Conservation (phyloP, 108 stramenopile genomes). For the Cyclostephanos tholiformis region DNA sequence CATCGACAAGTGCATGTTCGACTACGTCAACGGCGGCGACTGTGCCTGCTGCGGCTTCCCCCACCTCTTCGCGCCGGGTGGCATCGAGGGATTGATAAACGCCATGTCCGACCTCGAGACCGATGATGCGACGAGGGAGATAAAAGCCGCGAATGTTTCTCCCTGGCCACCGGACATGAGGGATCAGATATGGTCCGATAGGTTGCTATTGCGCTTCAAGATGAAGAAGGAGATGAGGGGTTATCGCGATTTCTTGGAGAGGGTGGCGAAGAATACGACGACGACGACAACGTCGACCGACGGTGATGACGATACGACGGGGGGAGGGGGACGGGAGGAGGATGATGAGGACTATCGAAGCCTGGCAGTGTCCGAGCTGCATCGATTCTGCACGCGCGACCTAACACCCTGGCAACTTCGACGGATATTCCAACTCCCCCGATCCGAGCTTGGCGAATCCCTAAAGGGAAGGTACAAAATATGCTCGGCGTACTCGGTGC, state of each 20-base stretch:
- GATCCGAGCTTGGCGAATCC: slow-evolving; percentile 68
- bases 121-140: slow-evolving; percentile 70
- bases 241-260: slow-evolving; percentile 66
- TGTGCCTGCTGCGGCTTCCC: slow-evolving; percentile 86
- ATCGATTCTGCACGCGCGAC: slow-evolving; percentile 49
- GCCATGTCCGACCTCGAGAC: slow-evolving; percentile 86
- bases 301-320: neutral
- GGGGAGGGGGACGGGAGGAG: neutral
- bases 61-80: slow-evolving; percentile 30
- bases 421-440: slow-evolving; percentile 68
- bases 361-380: slow-evolving; percentile 21
- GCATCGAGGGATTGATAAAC: slow-evolving; percentile 63
- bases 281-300: neutral
- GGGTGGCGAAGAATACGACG: slow-evolving; percentile 11
- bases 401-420: slow-evolving; percentile 32
- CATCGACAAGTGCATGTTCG: slow-evolving; percentile 83
- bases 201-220: slow-evolving; percentile 72
- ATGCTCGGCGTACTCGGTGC: slow-evolving; percentile 70
- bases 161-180: slow-evolving; percentile 85
- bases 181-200: slow-evolving; percentile 86
- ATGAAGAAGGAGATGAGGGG: slow-evolving; percentile 77
- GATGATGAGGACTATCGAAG: slow-evolving; percentile 26
- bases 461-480: slow-evolving; percentile 66
- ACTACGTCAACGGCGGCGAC: slow-evolving; percentile 74
- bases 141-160: slow-evolving; percentile 54